A percentile compares a stretch with the other conserved stretches of the same genome.
These are phyloP conservation scores for Macrolepiota fuliginosa DNA, from an alignment of 768 basidiomycete genomes.

Conservation along the genomic window DNA sequence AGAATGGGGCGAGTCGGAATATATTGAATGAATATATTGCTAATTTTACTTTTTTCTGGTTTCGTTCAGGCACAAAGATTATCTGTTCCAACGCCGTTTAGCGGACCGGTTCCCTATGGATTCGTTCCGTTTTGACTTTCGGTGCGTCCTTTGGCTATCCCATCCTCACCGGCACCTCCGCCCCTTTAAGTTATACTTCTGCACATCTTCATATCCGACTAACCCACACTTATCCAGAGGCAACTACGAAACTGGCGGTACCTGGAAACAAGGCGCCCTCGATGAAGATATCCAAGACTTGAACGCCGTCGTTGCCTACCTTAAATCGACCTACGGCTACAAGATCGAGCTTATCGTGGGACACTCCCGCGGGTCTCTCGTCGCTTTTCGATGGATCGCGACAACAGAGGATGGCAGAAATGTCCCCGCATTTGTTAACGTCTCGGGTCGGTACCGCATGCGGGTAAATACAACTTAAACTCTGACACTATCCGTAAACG, in stretches of 20 bases:
- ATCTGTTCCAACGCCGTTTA: slow-evolving; percentile 75
- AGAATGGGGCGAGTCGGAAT: too few species aligned
- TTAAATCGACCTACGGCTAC: slow-evolving; percentile 62
- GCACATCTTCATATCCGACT: neutral
- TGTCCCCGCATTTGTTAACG: slow-evolving; percentile 67
- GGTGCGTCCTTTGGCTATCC: slow-evolving; percentile 43
- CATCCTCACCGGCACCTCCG: neutral
- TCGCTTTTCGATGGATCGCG: slow-evolving; percentile 66
- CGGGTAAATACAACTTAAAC: slow-evolving; percentile 42
- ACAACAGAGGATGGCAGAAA: slow-evolving; percentile 53
- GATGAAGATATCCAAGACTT: slow-evolving; percentile 66
- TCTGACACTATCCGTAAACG: neutral
- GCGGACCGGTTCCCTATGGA: slow-evolving; percentile 65
- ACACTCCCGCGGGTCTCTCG: slow-evolving; percentile 78
- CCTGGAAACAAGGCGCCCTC: slow-evolving; percentile 60
- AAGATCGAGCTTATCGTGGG: slow-evolving; percentile 67
- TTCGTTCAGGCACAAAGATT: slow-evolving; percentile 75
- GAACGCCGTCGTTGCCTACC: slow-evolving; percentile 57
- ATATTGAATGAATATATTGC: too few species aligned
- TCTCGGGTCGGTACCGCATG: slow-evolving; percentile 80
- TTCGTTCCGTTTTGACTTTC: slow-evolving; percentile 86
- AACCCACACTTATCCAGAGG: slow-evolving; percentile 42
- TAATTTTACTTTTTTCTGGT: neutral
- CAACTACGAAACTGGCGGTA: slow-evolving; percentile 72
- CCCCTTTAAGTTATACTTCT: neutral